Evolutionary conservation across 441 rosid genomes (phyloP).

Genomic region (Eutrema salsugineum): DNA sequence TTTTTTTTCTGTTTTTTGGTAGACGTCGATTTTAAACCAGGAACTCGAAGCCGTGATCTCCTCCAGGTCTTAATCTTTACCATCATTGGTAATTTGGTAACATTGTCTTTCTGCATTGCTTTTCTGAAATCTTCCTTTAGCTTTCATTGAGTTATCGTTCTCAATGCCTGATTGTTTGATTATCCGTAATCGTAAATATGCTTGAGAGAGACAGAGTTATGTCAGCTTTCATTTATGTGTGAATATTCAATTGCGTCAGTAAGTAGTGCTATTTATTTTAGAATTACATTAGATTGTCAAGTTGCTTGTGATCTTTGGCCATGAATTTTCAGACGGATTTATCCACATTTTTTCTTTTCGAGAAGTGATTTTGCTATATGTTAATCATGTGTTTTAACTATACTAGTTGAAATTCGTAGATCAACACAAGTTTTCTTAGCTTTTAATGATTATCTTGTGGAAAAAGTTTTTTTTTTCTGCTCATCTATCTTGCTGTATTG

Average conservation of each 20-base stretch:
- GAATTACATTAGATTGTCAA: background rate
- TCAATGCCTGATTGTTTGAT: background rate
- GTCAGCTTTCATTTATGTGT: background rate
- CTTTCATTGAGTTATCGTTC: background rate
- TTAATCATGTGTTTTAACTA: background rate
- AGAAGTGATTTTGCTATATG: background rate
- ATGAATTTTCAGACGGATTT: background rate
- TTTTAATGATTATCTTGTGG: background rate
- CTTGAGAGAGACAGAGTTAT: background rate
- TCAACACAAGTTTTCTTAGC: background rate
- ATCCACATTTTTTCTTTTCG: too few relatives aligned
- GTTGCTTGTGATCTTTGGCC: background rate
- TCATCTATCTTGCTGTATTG: background rate
- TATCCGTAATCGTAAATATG: background rate
- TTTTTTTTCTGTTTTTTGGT: background rate
- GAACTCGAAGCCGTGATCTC: conserved; percentile 11
- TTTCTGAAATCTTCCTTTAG: background rate
- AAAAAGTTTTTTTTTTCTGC: background rate
- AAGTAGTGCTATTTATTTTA: background rate
- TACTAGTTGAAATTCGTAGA: background rate
- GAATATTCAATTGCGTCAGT: background rate
- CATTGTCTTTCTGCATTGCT: background rate
- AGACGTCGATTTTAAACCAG: background rate
- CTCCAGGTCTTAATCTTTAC: conserved; percentile 4
- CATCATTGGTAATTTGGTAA: background rate